Base-by-base conservation (phyloP, 1,284 basidiomycete genomes). In the Puccinia horiana region DNA sequence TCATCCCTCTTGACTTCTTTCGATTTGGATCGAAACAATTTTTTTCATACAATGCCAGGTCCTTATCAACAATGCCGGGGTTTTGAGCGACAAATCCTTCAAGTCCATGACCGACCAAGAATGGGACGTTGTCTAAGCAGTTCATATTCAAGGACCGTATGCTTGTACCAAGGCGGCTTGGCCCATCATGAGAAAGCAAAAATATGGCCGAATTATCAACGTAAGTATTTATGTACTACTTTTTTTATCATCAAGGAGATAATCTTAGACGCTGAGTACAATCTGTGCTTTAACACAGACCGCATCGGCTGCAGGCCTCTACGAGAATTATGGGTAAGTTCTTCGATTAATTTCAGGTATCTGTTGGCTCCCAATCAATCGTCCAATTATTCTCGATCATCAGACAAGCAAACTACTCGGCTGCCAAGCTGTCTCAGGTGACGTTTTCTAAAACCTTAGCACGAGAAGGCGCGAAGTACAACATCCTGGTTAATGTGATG, bases 81-180 rank as follows among this genome's bases (percentile, higher is more conserved):
- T 83, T 49, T 76, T 83, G 67, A 86, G 89, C 49, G 90, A 90
- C 87, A 89, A 89, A 85, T 87, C 89, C 44, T 89, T 88, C 86
- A 88, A 87, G 85, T 85, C 85, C 37, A 88, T 88, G 87, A 84
- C 86, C 32, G 88, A 88, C 84, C 85, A 87, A 84, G 87, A 88
- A 83, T 88, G 86, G 85, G 94, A 96, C 86, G 91, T 93, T 83
- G 90, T 98, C 83, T 90, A 91, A 78, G 91, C 92, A 32, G 96
- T 99, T 29, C 97, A 99, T 87, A 89, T 99, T 84, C 97, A 96
- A 88, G 96, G 96, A 76, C 92, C 96, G 0, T 99, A 92, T 88
- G 90, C 94, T n/a, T 97, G 95, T 88, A 93, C 94, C 63, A 96
- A 96, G 87, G 96, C 97, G 65, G 95, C 92, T 47, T 99, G 96